Percentiles rank a stretch among this genome's conserved stretches.
phyloP scores from a whole-genome alignment of 2,329 filamentous ascomycete genomes.

The Thelonectria blattea region DNA sequence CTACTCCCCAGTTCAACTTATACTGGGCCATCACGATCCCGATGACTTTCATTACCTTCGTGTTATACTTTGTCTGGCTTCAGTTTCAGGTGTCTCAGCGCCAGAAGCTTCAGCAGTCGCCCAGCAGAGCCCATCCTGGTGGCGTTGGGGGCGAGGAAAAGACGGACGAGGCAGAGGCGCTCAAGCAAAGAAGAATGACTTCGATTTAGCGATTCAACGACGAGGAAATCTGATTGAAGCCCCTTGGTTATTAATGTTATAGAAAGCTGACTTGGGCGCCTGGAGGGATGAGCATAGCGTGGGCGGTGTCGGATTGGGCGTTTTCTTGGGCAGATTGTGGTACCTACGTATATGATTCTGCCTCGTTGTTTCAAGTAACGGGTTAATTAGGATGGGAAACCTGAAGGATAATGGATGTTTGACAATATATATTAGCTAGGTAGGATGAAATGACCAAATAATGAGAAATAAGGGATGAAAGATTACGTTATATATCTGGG shows the following conservation, averaged over 20 bases:
- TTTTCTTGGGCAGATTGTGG: not conserved
- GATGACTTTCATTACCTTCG: slow-evolving; percentile 45
- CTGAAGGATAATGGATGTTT: too few relatives aligned
- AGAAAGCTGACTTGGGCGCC: not conserved
- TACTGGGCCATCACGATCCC: slow-evolving; percentile 51
- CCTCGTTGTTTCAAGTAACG: not conserved
- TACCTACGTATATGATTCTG: not conserved
- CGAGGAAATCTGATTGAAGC: not conserved
- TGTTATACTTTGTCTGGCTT: slow-evolving; percentile 44
- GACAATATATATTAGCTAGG: too few relatives aligned
- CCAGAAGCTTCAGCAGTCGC: slow-evolving; percentile 2
- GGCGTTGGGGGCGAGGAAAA: not conserved
- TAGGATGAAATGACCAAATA: too few relatives aligned
- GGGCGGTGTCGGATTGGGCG: not conserved
- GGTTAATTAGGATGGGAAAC: not conserved
- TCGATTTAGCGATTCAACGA: not conserved
- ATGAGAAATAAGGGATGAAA: too few relatives aligned
- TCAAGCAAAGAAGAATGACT: slow-evolving; percentile 1
- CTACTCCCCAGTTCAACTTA: slow-evolving; percentile 46
- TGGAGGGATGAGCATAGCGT: not conserved
- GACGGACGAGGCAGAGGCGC: slow-evolving; percentile 1
- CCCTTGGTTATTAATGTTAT: not conserved
- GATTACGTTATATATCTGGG: too few relatives aligned
- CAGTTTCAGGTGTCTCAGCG: slow-evolving; percentile 39
- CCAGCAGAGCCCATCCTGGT: not conserved